phyloP scores from a whole-genome alignment of 345 rosid genomes.

The Excoecaria agallocha region DNA sequence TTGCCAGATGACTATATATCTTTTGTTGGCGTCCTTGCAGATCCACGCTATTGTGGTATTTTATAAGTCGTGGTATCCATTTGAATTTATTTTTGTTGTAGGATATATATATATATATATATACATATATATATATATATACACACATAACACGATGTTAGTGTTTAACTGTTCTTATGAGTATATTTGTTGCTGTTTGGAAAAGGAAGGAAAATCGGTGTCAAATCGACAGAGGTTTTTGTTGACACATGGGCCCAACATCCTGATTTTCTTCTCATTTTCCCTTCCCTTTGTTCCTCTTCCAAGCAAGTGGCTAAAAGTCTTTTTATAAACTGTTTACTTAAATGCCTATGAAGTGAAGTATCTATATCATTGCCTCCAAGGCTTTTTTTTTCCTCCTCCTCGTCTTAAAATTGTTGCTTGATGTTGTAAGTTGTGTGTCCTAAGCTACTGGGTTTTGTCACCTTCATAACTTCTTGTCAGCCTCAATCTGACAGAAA shows the following conservation, averaged over 20 bases:
- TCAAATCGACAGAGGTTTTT: not conserved
- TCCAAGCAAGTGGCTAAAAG: not conserved
- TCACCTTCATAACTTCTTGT: not conserved
- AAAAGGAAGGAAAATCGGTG: not conserved
- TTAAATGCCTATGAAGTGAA: not conserved
- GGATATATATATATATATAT: not conserved
- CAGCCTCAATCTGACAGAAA: not conserved
- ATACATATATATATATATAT: not conserved
- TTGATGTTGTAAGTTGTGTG: not conserved
- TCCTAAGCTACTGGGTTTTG: not conserved
- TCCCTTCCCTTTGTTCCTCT: no score
- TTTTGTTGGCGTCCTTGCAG: slow-evolving; percentile 92
- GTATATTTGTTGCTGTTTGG: not conserved
- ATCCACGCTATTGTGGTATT: slow-evolving; percentile 94
- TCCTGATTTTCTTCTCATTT: not conserved
- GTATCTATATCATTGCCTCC: not conserved
- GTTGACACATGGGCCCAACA: not conserved
- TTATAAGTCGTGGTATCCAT: slow-evolving; percentile 39
- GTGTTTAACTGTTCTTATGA: slow-evolving; percentile 9
- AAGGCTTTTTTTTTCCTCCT: not conserved
- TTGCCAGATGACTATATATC: slow-evolving; percentile 75
- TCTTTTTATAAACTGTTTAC: not conserved
- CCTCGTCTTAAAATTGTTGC: not conserved
- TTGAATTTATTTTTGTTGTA: slow-evolving; percentile 24
- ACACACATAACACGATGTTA: not conserved